Conservation (phyloP, 345 rosid species). For the Gynandropsis gynandra region DNA sequence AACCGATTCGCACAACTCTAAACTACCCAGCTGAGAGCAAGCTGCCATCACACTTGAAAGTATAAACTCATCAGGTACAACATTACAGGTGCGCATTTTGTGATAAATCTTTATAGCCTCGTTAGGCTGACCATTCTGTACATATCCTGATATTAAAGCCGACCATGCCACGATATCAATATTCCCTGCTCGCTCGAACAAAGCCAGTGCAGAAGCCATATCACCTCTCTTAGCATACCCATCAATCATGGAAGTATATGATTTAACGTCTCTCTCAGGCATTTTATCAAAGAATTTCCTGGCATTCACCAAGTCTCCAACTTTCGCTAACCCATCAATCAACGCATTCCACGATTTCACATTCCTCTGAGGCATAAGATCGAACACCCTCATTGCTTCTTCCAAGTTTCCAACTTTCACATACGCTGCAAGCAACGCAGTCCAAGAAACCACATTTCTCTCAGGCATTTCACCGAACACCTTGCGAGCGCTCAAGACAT, state of each 20-base stretch:
- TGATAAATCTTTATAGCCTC: slow-evolving; percentile 41
- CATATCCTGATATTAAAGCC: slow-evolving; percentile 57
- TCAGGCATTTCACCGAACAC: slow-evolving; percentile 53
- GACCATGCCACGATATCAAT: slow-evolving; percentile 52
- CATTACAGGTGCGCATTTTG: slow-evolving; percentile 30
- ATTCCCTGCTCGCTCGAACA: slow-evolving; percentile 43
- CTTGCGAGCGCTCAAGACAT: slow-evolving; percentile 42
- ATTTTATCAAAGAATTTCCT: slow-evolving; percentile 55
- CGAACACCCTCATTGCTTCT: slow-evolving; percentile 43
- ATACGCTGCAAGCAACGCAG: slow-evolving; percentile 57
- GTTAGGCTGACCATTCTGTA: slow-evolving; percentile 46
- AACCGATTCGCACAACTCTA: slow-evolving; percentile 50
- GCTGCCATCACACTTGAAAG: slow-evolving; percentile 63
- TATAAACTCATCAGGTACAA: slow-evolving; percentile 54
- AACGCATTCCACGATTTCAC: slow-evolving; percentile 56
- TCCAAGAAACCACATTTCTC: slow-evolving; percentile 67
- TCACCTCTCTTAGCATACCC: slow-evolving; percentile 64
- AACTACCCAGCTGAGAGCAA: slow-evolving; percentile 57
- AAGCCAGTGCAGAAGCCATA: slow-evolving; percentile 37
- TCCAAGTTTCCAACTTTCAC: slow-evolving; percentile 38
- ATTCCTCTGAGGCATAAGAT: slow-evolving; percentile 52
- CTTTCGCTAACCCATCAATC: slow-evolving; percentile 42
- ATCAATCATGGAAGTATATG: slow-evolving; percentile 70
- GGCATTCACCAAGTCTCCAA: slow-evolving; percentile 51
- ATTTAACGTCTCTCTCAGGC: slow-evolving; percentile 52